Evolutionary conservation across 768 basidiomycete genomes (phyloP), one percentile per base, ranked within the genome.

Genomic region (Pisolithus marmoratus): DNA sequence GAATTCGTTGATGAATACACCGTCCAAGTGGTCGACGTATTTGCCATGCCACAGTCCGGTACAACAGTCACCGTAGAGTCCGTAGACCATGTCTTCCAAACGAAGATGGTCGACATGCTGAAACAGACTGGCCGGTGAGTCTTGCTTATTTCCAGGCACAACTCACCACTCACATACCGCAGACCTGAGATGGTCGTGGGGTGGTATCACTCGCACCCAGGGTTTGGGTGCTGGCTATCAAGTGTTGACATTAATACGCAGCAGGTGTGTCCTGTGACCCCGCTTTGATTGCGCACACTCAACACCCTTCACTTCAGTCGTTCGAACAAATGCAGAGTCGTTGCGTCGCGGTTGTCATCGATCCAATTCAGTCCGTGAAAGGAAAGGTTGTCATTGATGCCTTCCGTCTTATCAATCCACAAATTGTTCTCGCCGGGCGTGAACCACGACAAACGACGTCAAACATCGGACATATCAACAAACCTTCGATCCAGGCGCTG

Each of bases 191-290:
- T 87, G 84, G 96, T 98, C 5, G 96, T 99, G 1, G 96, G 96
- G 4, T 99, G 96, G 96, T 99, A 99, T 65, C 96, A 99, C 71
- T 98, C 96, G 37, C 96, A 99, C 76, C 96, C 96, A 50, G 96
- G 96, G 36, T 99, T 98, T 70, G 96, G 96, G 5, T 99, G 96
- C 69, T 99, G 96, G 96, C 75, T 99, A 38, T 97, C 94, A 43
- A 94, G 92, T 60, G 95, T 98, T 20, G 96, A 99, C 72, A 94
- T 98, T 65, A 96, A 97, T 71, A 99, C 96, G 4, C 96, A 99
- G 64, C 96, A 98, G 76, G 94, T 87, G 50, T 54, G 73, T 63
- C 46, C 24, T 51, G 36, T 56, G 23, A 43, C 34, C 34, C 14
- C 38, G 20, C 19, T 46, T 45, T 47, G 27, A 24, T 26, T 37